Base-by-base conservation (phyloP, 2,329 filamentous ascomycete species). In the Nemania diffusa region DNA sequence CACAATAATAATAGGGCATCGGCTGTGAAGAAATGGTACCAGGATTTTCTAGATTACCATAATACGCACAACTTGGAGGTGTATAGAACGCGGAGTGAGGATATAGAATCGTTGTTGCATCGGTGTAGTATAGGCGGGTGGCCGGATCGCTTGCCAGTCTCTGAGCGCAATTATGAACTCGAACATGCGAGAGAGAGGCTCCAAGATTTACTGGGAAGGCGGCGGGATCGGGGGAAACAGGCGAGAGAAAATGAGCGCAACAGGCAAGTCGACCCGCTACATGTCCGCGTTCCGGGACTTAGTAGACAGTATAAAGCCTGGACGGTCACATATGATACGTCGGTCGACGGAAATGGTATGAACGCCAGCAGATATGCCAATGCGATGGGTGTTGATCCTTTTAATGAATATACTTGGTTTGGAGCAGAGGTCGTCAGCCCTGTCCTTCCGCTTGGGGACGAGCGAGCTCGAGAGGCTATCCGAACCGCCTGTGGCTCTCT, bases 351-450 rank as follows among this genome's bases (percentile, higher is more conserved):
- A 8, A 29, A 51, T 5, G 71, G 70, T 3, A 70, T 74, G 72
- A 42, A 2, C 1, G 37, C 52, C 7, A 1, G 13, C 2, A 69
- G 71, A 22, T 72, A 74, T 37, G 5, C 15, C 1, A 9, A 58
- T 9, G 11, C 27, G 5, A 0, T 6, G 8, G 53, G 6, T 1
- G 2, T 40, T 11, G 9, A 17, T 1, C 71, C 70, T 2, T 64
- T 65, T 27, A 1, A 29, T 0, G 52, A 63, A 15, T 74, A 73
- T 57, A 9, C 42, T 24, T 74, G 64, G 64, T 72, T 68, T 48
- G 71, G 70, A 5, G 71, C 71, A 20, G 71, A 73, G 57, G 68
- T 73, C 13, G 60, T 71, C 1, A 73, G 70, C 34, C 72, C 72
- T 5, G 68, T 70, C 6, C 40, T 69, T n/a, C 50, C 63, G 8